Conservation (phyloP, 2,329 filamentous ascomycete genomes). For the Fusarium compactum region DNA sequence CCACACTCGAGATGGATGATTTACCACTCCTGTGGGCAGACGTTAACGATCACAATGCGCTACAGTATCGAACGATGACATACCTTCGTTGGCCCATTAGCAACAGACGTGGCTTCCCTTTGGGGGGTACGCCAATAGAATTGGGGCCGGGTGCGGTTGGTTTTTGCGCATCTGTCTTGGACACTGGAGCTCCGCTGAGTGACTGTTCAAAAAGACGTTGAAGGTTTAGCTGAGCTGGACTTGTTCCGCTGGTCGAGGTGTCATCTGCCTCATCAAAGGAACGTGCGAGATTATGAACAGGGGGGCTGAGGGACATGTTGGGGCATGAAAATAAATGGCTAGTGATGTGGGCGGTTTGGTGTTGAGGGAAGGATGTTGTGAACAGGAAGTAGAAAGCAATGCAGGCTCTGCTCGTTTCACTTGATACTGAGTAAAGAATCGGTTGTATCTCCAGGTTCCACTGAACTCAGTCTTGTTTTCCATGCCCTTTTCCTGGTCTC, state of each 20-base stretch:
- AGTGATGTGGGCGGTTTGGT: constrained; percentile 7
- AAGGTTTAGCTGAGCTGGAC: constrained; percentile 72
- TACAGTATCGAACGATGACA: constrained; percentile 38
- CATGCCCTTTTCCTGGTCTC: constrained; percentile 6
- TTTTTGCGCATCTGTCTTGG: constrained; percentile 62
- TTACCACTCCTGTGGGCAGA: constrained; percentile 83
- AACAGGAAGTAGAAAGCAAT: background rate
- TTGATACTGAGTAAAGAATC: constrained; percentile 28
- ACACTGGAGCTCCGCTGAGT: constrained; percentile 62
- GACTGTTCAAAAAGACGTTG: constrained; percentile 73
- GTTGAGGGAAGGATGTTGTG: constrained; percentile 9
- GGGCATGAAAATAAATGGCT: background rate
- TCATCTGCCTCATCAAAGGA: constrained; percentile 44
- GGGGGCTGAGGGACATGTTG: constrained; percentile 53
- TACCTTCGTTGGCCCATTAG: constrained; percentile 97
- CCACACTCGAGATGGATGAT: constrained; percentile 97
- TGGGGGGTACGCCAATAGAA: constrained; percentile 60
- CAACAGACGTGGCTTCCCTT: constrained; percentile 84
- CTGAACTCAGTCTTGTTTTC: background rate
- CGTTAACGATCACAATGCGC: constrained; percentile 8
- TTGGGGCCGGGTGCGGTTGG: constrained; percentile 56
- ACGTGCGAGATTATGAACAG: constrained; percentile 44
- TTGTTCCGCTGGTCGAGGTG: constrained; percentile 57
- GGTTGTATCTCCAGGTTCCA: background rate
- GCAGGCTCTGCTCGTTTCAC: constrained; percentile 34